Evolutionary conservation across 495 filamentous ascomycete species (phyloP).

Genomic region (Neurospora sp.): DNA sequence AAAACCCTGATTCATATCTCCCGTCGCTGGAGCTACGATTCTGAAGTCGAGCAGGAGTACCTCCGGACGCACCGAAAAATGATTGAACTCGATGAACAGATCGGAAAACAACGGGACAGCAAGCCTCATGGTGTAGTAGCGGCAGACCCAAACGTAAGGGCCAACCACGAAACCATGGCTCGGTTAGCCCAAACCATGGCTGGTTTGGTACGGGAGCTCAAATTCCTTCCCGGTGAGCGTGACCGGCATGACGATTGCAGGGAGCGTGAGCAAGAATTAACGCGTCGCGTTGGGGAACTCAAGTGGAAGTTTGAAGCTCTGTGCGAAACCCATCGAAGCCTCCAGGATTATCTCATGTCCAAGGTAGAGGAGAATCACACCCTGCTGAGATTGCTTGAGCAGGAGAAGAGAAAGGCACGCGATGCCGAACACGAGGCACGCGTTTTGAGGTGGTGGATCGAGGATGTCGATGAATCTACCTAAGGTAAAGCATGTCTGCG

Average conservation of each 20-base stretch:
- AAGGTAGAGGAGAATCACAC: background rate
- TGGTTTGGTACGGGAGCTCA: background rate
- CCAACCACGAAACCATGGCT: background rate
- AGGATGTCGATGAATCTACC: background rate
- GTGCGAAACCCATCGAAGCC: background rate
- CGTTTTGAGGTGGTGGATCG: background rate
- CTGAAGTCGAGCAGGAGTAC: background rate
- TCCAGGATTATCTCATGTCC: background rate
- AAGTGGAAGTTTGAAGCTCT: background rate
- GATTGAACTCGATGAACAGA: background rate
- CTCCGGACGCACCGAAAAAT: background rate
- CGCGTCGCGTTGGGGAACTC: background rate
- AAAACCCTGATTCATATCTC: fast-evolving
- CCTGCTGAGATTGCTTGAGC: background rate
- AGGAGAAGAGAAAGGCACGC: background rate
- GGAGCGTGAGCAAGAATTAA: background rate
- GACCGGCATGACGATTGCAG: background rate
- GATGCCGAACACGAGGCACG: background rate
- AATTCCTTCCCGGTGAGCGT: background rate
- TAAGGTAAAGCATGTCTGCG: background rate
- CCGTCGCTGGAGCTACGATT: background rate
- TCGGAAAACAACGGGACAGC: background rate
- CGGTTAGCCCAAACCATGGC: background rate
- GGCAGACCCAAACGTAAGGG: background rate
- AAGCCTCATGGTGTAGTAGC: background rate